Evolutionary conservation across 2,329 filamentous ascomycete species (phyloP), one percentile per base, ranked within the genome.

Genomic region (Clonostachys rosea): DNA sequence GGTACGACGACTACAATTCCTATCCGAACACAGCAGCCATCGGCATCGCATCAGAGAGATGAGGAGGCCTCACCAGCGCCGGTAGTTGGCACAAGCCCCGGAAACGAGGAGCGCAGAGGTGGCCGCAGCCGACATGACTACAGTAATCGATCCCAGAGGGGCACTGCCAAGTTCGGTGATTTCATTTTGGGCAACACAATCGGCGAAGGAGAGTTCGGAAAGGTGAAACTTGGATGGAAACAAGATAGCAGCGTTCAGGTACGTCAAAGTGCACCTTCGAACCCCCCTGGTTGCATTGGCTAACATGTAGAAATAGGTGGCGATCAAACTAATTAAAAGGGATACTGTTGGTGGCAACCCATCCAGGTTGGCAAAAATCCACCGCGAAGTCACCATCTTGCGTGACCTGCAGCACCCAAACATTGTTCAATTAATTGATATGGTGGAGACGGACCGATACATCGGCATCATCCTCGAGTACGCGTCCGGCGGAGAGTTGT

Each of bases 381-480:
- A 96, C 70, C 90, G 94, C 52, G 94, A 99, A 68, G 96, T 99
- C 51, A 82, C 89, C 40, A 99, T 99, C 58, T 75, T 99, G 44
- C 81, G 83, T 50, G 89, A 86, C 56, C 84, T 95, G 41, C 88
- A 91, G 39, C 94, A 99, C 66, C 91, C 92, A 17, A 99, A 99
- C 65, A 99, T 99, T 63, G 94, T 99, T 46, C 86, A 89, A 51
- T 75, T 99, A 45, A 92, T 97, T 68, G 95, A 99, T 69, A 97
- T 99, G 89, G 91, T 96, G 33, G 92, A 97, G 68, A 97, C 94
- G 0, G 91, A 97, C 61, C 83, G 90, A 54, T 91, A 97, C 59
- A 99, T 97, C 66, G 94, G 94, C 54, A 97, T 99, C 60, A 95
- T 99, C 57, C 81, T 99, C 58, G 94, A 99, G 69, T 99, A 99